These are phyloP conservation scores for Pinus albicaulis DNA, from an alignment of 75 land plant species.

Conservation along the genomic window DNA sequence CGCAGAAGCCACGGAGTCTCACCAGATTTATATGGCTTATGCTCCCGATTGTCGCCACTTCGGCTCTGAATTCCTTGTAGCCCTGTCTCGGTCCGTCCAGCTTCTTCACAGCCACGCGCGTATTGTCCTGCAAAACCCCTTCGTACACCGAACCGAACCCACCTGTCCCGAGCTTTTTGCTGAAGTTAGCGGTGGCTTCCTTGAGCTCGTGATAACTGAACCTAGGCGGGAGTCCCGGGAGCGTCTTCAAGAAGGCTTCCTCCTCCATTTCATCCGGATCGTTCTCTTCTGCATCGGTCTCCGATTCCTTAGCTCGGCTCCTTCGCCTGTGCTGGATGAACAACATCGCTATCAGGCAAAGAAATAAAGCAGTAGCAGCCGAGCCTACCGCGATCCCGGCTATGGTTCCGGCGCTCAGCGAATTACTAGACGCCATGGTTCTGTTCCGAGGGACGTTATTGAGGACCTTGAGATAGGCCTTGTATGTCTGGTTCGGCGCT, in stretches of 20 bases:
- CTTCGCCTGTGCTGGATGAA: conserved; percentile 8
- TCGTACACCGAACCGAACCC: conserved; percentile 28
- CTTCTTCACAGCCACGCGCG: conserved; percentile 24
- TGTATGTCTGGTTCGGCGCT: conserved; percentile 3
- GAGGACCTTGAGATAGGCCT: conserved; percentile 15
- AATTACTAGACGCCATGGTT: conserved; percentile 17
- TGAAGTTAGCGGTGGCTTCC: conserved; percentile 20
- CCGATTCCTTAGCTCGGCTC: neutral
- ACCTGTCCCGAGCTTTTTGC: conserved; percentile 22
- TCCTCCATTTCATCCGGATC: conserved; percentile 14
- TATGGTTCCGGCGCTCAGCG: conserved; percentile 25
- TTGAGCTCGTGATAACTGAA: conserved; percentile 24
- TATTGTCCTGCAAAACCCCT: conserved; percentile 14
- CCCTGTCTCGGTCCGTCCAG: conserved; percentile 8
- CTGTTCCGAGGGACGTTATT: conserved; percentile 16
- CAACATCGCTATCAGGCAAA: neutral
- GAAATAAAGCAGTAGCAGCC: neutral
- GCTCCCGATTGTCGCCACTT: conserved; percentile 34
- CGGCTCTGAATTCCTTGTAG: conserved; percentile 27
- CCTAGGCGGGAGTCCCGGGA: conserved; percentile 34
- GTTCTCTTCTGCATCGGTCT: neutral
- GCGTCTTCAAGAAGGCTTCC: conserved; percentile 15
- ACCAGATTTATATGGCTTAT: conserved; percentile 37
- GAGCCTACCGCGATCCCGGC: conserved; percentile 11
- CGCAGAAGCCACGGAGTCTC: conserved; percentile 37